These are phyloP conservation scores for Bidens hawaiensis DNA, from an alignment of 140 eudicot species.

Conservation along the genomic window DNA sequence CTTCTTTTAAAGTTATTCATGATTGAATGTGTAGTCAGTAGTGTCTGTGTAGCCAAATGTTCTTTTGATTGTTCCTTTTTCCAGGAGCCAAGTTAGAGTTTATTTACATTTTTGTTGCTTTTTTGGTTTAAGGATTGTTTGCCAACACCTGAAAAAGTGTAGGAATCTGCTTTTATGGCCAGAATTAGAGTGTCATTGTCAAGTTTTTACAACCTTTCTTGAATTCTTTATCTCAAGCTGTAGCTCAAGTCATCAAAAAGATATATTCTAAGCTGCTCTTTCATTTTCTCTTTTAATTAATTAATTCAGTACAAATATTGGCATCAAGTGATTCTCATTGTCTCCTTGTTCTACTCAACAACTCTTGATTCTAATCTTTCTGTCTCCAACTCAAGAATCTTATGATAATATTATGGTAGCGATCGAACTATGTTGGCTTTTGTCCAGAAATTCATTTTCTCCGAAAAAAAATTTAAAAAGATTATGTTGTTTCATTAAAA, in stretches of 20 bases:
- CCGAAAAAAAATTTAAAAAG: not conserved
- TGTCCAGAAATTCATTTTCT: not conserved
- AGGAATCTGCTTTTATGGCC: conserved; percentile 28
- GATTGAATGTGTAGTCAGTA: not conserved
- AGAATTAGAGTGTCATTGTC: conserved; percentile 32
- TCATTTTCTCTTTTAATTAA: not conserved
- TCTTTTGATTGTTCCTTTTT: conserved; percentile 9
- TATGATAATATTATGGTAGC: not conserved
- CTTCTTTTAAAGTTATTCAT: not conserved
- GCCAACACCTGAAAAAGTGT: conserved; percentile 14
- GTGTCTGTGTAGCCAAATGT: conserved; percentile 15
- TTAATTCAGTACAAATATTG: not conserved
- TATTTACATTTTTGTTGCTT: conserved; percentile 28
- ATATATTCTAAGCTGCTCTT: conserved; percentile 32
- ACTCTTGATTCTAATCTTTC: conserved; percentile 21
- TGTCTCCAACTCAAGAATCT: conserved; percentile 10
- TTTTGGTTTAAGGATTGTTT: conserved; percentile 40
- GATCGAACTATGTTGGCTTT: not conserved
- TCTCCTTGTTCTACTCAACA: conserved; percentile 20
- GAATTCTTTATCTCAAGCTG: conserved; percentile 22
- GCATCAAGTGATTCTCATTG: conserved; percentile 28
- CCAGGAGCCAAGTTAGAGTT: conserved; percentile 24
- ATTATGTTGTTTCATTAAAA: not conserved
- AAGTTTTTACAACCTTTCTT: conserved; percentile 24
- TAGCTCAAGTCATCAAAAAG: conserved; percentile 34